Evolutionary conservation across 179 eudicot species (phyloP).

Genomic region (Pouteria campechiana): DNA sequence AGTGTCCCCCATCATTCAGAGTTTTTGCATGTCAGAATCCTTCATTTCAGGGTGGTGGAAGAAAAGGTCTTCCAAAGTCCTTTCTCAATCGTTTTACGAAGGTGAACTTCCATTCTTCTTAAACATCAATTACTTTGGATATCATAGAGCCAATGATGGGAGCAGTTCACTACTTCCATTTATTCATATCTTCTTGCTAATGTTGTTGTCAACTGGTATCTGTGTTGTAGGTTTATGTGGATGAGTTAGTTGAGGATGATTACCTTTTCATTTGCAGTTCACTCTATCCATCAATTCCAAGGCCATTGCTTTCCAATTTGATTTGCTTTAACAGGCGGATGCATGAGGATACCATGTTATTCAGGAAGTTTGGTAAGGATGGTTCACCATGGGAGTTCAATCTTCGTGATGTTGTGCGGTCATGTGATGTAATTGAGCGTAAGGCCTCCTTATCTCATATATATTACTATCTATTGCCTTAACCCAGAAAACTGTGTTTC

Average conservation of each 20-base stretch:
- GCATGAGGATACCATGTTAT: conserved; percentile 73
- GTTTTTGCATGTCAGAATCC: conserved; percentile 99
- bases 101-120: too few relatives aligned
- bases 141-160: too few relatives aligned
- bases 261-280: conserved; percentile 66
- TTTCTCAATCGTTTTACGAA: conserved; percentile 90
- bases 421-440: conserved; percentile 21
- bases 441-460: neutral
- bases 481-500: neutral
- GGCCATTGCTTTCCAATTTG: conserved; percentile 34
- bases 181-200: too few relatives aligned
- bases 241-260: conserved; percentile 77
- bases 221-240: conserved; percentile 99
- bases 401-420: conserved; percentile 84
- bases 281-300: conserved; percentile 49
- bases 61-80: conserved; percentile 97
- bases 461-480: neutral
- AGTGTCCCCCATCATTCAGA: conserved; percentile 84
- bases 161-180: too few relatives aligned
- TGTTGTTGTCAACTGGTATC: conserved; percentile 11
- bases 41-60: conserved; percentile 86
- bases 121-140: too few relatives aligned
- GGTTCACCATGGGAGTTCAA: conserved; percentile 99
- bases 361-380: conserved; percentile 62
- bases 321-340: conserved; percentile 60